Evolutionary conservation across 1,139 yeast genomes (phyloP).

Genomic region (Saccharomycopsis hybrid): DNA sequence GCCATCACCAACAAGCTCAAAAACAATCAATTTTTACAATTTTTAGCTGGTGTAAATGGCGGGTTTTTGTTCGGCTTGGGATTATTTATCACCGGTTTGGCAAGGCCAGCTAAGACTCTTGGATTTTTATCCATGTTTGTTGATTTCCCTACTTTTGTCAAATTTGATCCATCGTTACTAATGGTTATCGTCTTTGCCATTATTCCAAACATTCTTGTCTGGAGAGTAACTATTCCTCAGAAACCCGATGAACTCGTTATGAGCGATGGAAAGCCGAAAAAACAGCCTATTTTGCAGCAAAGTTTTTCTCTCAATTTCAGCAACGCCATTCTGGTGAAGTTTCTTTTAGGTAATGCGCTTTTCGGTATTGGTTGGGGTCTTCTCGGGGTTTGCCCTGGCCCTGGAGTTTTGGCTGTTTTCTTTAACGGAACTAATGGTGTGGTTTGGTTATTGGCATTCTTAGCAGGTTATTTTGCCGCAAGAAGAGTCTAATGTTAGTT

Average conservation of each 20-base stretch:
- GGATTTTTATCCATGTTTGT: conserved; percentile 38
- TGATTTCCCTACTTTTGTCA: conserved; percentile 26
- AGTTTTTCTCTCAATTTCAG: conserved; percentile 26
- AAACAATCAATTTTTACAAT: too few relatives aligned
- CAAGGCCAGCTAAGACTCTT: conserved; percentile 35
- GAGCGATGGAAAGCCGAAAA: neutral
- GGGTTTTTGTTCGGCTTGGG: conserved; percentile 42
- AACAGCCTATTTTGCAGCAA: conserved; percentile 26
- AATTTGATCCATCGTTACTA: conserved; percentile 40
- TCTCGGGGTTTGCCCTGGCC: conserved; percentile 43
- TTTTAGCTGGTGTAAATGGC: conserved; percentile 29
- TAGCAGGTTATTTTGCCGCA: conserved; percentile 2
- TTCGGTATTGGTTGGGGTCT: conserved; percentile 46
- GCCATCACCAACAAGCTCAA: neutral
- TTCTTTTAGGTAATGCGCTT: conserved; percentile 34
- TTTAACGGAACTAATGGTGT: conserved; percentile 19
- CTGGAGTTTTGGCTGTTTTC: conserved; percentile 29
- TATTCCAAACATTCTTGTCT: conserved; percentile 35
- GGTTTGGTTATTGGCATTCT: conserved; percentile 3
- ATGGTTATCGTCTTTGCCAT: conserved; percentile 38
- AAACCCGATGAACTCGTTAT: neutral
- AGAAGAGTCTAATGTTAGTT: neutral
- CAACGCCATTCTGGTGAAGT: conserved; percentile 25
- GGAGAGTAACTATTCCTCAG: conserved; percentile 25
- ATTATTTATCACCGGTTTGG: conserved; percentile 39